These are phyloP conservation scores for Pseudopithomyces chartarum DNA, from an alignment of 2,329 filamentous ascomycete species.

Conservation along the genomic window DNA sequence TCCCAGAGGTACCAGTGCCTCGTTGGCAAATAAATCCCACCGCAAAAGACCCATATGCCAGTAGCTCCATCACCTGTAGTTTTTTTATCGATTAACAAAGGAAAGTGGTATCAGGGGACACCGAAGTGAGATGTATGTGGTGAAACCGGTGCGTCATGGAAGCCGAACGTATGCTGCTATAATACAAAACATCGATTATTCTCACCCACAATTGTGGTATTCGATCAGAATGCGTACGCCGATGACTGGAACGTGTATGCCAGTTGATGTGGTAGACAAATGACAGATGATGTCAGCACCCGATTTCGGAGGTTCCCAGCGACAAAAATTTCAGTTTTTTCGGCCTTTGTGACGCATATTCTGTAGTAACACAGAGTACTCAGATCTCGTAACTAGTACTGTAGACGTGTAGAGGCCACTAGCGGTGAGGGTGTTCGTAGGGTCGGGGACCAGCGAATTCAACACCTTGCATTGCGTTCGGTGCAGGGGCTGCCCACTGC, in stretches of 20 bases:
- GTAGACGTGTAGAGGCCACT: not conserved
- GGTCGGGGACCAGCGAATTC: conserved; percentile 49
- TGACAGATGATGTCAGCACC: too few relatives aligned
- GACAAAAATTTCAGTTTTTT: too few relatives aligned
- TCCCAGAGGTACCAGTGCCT: not conserved
- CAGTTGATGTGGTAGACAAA: not conserved
- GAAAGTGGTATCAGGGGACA: conserved; percentile 11
- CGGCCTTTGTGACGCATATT: too few relatives aligned
- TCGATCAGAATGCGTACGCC: not conserved
- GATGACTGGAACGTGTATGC: not conserved
- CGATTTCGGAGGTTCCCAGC: too few relatives aligned
- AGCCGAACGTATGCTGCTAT: conserved; percentile 19
- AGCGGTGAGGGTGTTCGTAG: conserved; percentile 44
- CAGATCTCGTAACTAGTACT: too few relatives aligned
- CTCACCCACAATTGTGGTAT: not conserved
- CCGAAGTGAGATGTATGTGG: conserved; percentile 14
- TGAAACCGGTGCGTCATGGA: conserved; percentile 14
- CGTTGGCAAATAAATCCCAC: not conserved
- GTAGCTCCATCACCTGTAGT: conserved; percentile 1
- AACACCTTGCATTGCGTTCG: conserved; percentile 55
- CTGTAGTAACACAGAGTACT: too few relatives aligned
- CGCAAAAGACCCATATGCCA: not conserved
- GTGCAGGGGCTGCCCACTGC: conserved; percentile 39
- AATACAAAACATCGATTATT: conserved; percentile 16
- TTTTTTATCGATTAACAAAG: conserved; percentile 9